Evolutionary conservation across 2,329 filamentous ascomycete genomes (phyloP), one percentile per base, ranked within the genome.

Genomic region (Gremmenia infestans): DNA sequence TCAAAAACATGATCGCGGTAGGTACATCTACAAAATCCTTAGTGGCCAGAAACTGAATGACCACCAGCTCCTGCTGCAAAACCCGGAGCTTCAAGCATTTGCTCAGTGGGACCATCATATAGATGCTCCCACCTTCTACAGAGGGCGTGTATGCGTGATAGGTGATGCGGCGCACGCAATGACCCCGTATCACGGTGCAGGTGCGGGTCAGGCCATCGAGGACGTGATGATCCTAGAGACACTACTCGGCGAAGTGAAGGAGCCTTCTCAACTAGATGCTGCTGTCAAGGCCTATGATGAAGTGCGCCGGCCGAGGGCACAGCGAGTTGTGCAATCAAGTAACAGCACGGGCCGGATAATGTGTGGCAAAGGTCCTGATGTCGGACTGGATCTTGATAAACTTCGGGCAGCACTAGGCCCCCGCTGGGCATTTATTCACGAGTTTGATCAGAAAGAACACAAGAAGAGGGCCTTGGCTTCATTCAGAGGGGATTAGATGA

Each of bases 141-240:
- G 43, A 35, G 15, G n/a, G 9, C 36, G 48, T 11, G 23, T 78
- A 19, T 75, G 72, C 48, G 72, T 85, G 2, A 68, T 81, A 0
- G 83, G 83, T 6, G 83, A 86, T 63, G 81, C 82, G 0, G 83
- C 82, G 0, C 83, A 86, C 65, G 81, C 81, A 0, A 79, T 79
- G 42, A 78, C 81, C 0, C 82, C 82, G 0, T 77, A 81, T 36
- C 78, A 81, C 5, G 82, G 81, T 0, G 75, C 81, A 1, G 82
- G 82, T 2, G 76, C 79, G 0, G 80, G 79, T 1, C 75, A 83
- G 60, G 79, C 76, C 1, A 77, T 85, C 55, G 78, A 82, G 58
- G 79, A 82, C 56, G 70, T 67, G 1, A 67, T 70, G 9, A 69
- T 74, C 8, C 63, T 75, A 1, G 70, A 73, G 0, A 70, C 72